Evolutionary conservation across 139 green algal genomes (phyloP).

Genomic region (Penium margaritaceum): DNA sequence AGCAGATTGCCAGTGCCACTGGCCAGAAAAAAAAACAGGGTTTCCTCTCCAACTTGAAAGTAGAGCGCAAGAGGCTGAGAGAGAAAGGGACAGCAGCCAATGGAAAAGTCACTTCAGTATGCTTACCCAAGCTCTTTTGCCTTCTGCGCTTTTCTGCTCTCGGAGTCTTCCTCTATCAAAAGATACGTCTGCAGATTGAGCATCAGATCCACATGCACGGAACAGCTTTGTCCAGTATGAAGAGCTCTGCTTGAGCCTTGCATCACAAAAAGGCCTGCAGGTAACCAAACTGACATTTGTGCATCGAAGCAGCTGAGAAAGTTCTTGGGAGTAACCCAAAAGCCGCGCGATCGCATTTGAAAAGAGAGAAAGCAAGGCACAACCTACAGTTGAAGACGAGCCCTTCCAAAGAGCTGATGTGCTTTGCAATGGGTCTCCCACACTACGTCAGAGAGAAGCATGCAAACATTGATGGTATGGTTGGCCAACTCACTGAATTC

Average conservation of each 20-base stretch:
- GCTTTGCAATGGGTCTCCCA: too few relatives aligned
- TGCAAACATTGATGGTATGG: too few relatives aligned
- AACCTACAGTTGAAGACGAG: too few relatives aligned
- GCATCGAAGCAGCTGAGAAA: not conserved
- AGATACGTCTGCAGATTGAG: slow-evolving; percentile 28
- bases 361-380: too few relatives aligned
- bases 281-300: not conserved
- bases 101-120: not conserved
- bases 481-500: too few relatives aligned
- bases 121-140: slow-evolving; percentile 43
- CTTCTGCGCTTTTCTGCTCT: slow-evolving; percentile 41
- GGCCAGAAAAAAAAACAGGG: not conserved
- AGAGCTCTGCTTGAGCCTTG: not conserved
- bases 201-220: not conserved
- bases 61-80: too few relatives aligned
- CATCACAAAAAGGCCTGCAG: not conserved
- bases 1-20: not conserved
- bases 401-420: too few relatives aligned
- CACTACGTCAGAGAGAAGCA: too few relatives aligned
- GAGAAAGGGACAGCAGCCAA: not conserved
- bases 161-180: slow-evolving; percentile 36
- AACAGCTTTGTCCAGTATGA: not conserved
- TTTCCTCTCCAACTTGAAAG: too few relatives aligned
- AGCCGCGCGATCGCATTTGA: too few relatives aligned
- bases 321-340: not conserved